These are phyloP conservation scores for Tricholoma flavovirens DNA, from an alignment of 768 basidiomycete genomes.

Conservation along the genomic window DNA sequence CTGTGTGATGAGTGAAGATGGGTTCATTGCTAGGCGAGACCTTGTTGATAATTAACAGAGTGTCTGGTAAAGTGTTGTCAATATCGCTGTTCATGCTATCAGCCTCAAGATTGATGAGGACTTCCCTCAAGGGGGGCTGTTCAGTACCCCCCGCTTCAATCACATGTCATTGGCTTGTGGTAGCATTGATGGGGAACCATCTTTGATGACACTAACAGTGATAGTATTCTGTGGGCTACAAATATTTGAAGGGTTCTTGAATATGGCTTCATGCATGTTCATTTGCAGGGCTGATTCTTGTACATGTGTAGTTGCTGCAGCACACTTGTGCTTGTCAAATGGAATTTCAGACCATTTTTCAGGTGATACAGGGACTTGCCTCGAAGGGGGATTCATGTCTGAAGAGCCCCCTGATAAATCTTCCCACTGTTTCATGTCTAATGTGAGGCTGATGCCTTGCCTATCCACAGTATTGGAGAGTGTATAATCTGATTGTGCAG, in stretches of 20 bases:
- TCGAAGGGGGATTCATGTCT: neutral
- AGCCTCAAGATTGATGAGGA: neutral
- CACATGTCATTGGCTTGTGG: too few species aligned
- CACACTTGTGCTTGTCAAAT: constrained; percentile 27
- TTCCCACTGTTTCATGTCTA: neutral
- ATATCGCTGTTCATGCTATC: neutral
- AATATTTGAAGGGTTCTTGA: constrained; percentile 1
- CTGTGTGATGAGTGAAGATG: neutral
- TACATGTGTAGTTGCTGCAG: too few species aligned
- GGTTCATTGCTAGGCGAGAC: neutral
- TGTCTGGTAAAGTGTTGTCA: neutral
- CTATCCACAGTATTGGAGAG: neutral
- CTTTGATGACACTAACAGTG: too few species aligned
- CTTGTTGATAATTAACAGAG: too few species aligned
- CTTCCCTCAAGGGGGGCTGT: constrained; percentile 16
- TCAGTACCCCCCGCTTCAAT: constrained; percentile 28
- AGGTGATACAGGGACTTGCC: neutral
- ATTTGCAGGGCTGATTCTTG: too few species aligned
- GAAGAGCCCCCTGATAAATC: neutral
- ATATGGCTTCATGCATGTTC: too few species aligned
- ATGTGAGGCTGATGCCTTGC: neutral
- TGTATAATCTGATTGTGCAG: neutral
- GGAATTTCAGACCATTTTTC: constrained; percentile 8
- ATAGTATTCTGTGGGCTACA: too few species aligned
- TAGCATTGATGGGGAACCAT: too few species aligned